Conservation (phyloP, 108 stramenopile species). For the Poteriospumella lacustris region DNA sequence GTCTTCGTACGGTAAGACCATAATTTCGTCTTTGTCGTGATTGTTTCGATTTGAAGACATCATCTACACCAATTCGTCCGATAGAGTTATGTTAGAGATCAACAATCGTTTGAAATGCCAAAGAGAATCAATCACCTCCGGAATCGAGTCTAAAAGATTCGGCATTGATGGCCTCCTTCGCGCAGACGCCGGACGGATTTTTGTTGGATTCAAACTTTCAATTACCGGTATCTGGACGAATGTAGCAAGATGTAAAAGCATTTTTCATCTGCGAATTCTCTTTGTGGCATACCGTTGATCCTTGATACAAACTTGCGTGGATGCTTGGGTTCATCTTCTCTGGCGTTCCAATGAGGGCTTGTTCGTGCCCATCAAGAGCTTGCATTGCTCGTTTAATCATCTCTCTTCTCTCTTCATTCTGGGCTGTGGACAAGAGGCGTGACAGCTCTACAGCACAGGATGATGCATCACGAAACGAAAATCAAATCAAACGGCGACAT, state of each 20-base stretch:
- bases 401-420: slow-evolving; percentile 3
- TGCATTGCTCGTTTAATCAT: background rate
- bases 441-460: background rate
- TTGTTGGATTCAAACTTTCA: too few species aligned
- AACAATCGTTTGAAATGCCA: background rate
- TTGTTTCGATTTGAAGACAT: background rate
- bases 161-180: background rate
- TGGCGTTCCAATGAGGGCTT: background rate
- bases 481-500: too few species aligned
- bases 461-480: too few species aligned
- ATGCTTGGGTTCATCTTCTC: background rate
- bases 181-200: background rate
- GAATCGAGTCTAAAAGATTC: slow-evolving; percentile 1
- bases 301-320: background rate
- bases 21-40: background rate
- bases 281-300: too few species aligned
- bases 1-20: background rate
- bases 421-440: background rate
- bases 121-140: background rate
- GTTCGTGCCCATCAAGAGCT: background rate
- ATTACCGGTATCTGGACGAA: too few species aligned
- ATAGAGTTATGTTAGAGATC: background rate
- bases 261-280: too few species aligned
- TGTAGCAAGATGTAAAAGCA: too few species aligned
- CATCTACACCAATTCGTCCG: background rate